phyloP scores from a whole-genome alignment of 306 rosid genomes.

The Styphnolobium japonicum region DNA sequence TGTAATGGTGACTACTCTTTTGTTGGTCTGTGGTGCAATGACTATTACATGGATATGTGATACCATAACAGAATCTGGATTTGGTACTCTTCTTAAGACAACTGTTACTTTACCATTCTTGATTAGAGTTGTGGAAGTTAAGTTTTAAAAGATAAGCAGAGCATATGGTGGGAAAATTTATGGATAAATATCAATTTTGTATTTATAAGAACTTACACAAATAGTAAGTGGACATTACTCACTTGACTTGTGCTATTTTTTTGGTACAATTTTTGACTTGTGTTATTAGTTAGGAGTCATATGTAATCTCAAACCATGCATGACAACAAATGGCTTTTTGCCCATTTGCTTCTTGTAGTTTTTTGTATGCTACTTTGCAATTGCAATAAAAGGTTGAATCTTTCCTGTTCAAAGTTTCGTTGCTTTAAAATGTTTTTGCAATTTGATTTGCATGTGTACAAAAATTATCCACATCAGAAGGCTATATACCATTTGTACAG shows the following conservation, averaged over 20 bases:
- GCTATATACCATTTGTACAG: background rate
- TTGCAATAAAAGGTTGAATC: background rate
- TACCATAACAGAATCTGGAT: slow-evolving; percentile 94
- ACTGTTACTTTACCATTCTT: slow-evolving; percentile 17
- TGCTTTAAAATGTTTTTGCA: too few relatives aligned
- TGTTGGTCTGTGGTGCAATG: slow-evolving; percentile 96
- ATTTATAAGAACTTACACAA: background rate
- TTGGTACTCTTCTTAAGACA: slow-evolving; percentile 54
- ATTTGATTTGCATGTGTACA: too few relatives aligned
- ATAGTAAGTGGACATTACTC: background rate
- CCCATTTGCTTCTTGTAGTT: background rate
- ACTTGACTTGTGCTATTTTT: background rate
- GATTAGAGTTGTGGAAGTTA: slow-evolving; percentile 14
- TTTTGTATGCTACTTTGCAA: background rate
- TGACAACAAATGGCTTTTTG: background rate
- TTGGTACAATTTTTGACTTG: too few relatives aligned
- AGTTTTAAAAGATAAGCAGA: background rate
- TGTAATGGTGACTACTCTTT: slow-evolving; percentile 72
- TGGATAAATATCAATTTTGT: background rate
- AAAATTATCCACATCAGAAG: too few relatives aligned
- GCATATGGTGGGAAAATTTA: background rate
- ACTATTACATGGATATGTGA: slow-evolving; percentile 93
- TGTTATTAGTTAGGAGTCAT: background rate
- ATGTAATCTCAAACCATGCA: background rate
- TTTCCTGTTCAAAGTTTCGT: too few relatives aligned